These are phyloP conservation scores for Tetrapisispora pingtungensis DNA, from an alignment of 805 yeast genomes.

Conservation along the genomic window DNA sequence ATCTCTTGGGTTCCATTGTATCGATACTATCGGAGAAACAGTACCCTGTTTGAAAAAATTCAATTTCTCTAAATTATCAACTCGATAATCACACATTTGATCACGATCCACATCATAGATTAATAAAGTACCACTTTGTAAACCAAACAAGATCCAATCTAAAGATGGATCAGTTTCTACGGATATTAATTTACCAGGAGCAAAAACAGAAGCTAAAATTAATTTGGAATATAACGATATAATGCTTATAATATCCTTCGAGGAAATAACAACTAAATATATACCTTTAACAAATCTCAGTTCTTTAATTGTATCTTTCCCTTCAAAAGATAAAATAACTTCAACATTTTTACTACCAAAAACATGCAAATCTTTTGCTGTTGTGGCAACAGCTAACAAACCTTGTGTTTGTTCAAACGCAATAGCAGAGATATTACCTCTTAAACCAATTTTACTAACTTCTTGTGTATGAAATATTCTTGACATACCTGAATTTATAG, in stretches of 20 bases:
- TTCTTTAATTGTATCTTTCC: constrained; percentile 41
- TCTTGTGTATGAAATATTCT: constrained; percentile 28
- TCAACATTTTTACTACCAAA: constrained; percentile 80
- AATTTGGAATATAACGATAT: constrained; percentile 58
- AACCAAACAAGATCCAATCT: constrained; percentile 79
- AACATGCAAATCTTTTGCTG: constrained; percentile 57
- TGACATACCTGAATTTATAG: constrained; percentile 20
- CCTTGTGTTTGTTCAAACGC: constrained; percentile 88
- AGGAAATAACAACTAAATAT: constrained; percentile 65
- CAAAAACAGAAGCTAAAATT: constrained; percentile 47
- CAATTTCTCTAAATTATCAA: constrained; percentile 60
- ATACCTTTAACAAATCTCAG: constrained; percentile 70
- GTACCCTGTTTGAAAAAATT: constrained; percentile 47
- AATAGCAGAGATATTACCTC: constrained; percentile 53
- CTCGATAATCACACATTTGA: constrained; percentile 47
- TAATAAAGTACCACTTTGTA: constrained; percentile 60
- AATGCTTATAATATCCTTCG: constrained; percentile 50
- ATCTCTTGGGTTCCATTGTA: constrained; percentile 85
- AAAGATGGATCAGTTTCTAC: constrained; percentile 75
- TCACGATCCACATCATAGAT: constrained; percentile 81
- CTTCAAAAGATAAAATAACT: constrained; percentile 46
- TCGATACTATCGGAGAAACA: constrained; percentile 51
- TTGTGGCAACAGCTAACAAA: constrained; percentile 71
- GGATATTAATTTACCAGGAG: constrained; percentile 59
- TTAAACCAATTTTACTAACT: constrained; percentile 42